Percentiles rank a stretch among this genome's conserved stretches.
These are phyloP conservation scores for Phytophthora hibernalis DNA, from an alignment of 352 stramenopile species.

Conservation along the genomic window DNA sequence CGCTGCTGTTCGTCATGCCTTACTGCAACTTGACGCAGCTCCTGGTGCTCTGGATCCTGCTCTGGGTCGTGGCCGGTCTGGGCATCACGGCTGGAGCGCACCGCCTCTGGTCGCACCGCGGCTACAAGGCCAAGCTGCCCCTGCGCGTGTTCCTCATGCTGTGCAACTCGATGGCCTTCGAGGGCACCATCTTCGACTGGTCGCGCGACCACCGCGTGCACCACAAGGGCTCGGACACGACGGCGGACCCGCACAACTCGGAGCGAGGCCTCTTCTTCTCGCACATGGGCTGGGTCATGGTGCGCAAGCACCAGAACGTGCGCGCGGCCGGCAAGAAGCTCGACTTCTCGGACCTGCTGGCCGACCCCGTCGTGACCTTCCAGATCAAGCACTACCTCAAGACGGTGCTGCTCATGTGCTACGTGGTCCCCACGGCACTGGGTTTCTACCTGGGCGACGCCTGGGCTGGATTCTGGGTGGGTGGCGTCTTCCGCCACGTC, in stretches of 20 bases:
- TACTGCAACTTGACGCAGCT: constrained; percentile 52
- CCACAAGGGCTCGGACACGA: constrained; percentile 98
- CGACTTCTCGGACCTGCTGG: constrained; percentile 95
- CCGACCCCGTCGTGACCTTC: constrained; percentile 95
- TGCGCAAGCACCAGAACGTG: constrained; percentile 97
- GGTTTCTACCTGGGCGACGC: constrained; percentile 91
- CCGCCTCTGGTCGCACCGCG: constrained; percentile 96
- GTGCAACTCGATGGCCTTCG: constrained; percentile 96
- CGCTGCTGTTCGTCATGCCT: constrained; percentile 69
- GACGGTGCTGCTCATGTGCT: constrained; percentile 96
- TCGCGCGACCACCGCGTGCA: constrained; percentile 99
- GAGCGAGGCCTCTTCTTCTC: constrained; percentile 98
- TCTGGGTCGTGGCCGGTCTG: constrained; percentile 89
- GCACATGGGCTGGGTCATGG: constrained; percentile 99
- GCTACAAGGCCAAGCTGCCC: constrained; percentile 93
- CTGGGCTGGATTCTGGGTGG: constrained; percentile 96
- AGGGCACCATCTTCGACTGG: constrained; percentile 99
- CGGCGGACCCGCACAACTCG: constrained; percentile 96
- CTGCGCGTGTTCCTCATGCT: constrained; percentile 97
- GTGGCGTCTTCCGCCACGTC: constrained; percentile 95
- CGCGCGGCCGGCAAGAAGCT: constrained; percentile 89
- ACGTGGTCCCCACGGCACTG: constrained; percentile 93
- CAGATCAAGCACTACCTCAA: constrained; percentile 95
- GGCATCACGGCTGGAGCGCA: constrained; percentile 98
- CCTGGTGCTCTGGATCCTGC: constrained; percentile 62